Evolutionary conservation across 169 alveolate species (phyloP), one percentile per base, ranked within the genome.

Genomic region (Eimeria necatrix): DNA sequence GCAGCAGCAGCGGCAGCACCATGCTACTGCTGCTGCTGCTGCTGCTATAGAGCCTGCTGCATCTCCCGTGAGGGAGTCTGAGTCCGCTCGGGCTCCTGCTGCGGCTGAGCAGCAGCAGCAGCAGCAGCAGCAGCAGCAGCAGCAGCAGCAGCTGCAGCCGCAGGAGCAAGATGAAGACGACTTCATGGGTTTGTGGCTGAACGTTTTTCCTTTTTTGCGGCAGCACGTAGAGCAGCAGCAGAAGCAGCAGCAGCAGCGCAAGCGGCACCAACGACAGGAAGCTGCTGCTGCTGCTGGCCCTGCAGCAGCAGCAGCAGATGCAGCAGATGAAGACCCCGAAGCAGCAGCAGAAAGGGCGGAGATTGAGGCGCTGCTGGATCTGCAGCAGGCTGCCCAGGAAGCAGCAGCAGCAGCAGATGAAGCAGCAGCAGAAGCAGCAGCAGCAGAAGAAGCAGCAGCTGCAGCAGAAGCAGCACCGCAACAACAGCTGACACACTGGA

Each of bases 131-230:
- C 64, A 14, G 20, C 64, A 56, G 64, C 64, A 56, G 64, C 20
- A 56, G 64, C 8, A 56, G 64, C 64, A 56, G 14, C 20, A 8
- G 14, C 8, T 14, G 64, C 64, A 56, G 64, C 20, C 64, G 20
- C 8, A 84, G 24, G 91, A 84, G 52, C 60, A 84, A 22, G 91
- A n/a, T n/a, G n/a, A n/a, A n/a, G n/a, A n/a, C n/a, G n/a, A n/a
- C n/a, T 84, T 84, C 78, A 84, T 84, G 91, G 73, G 56, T 7
- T 68, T 84, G n/a, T 84, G 91, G 91, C 78, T 84, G 18, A 68
- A 61, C 22, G 91, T 84, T 3, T 84, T 84, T 32, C 91, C 91
- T 84, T 68, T 53, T 46, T 56, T 84, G 32, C 41, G 51, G 91
- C 73, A 59, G 32, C 91, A 84, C 73, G n/a, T 84, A 56, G 64